Evolutionary conservation across 2,329 filamentous ascomycete species (phyloP).

Genomic region (Colletotrichum tabaci): DNA sequence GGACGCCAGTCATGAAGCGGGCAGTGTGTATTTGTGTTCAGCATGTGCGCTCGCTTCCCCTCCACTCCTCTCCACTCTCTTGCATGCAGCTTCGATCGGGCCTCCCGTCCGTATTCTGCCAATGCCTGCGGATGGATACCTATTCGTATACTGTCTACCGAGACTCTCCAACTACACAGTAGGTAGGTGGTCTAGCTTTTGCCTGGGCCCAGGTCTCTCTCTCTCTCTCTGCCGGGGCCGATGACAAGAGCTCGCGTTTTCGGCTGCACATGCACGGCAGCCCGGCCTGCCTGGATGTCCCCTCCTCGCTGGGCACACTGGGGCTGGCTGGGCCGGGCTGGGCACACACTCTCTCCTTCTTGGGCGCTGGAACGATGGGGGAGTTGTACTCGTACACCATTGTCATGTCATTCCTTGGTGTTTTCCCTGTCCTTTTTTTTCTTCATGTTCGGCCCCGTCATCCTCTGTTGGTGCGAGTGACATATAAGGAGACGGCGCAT

Average conservation of each 20-base stretch:
- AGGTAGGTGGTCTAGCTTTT: not conserved
- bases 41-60: slow-evolving; percentile 11
- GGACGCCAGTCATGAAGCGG: not conserved
- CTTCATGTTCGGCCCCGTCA: not conserved
- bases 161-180: no score
- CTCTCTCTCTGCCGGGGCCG: not conserved
- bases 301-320: slow-evolving; percentile 30
- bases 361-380: not conserved
- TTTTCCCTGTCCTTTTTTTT: not conserved
- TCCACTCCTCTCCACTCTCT: slow-evolving; percentile 12
- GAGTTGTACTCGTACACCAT: no score
- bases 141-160: no score
- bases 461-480: no score
- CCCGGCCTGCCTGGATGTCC: slow-evolving; percentile 34
- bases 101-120: slow-evolving; percentile 1
- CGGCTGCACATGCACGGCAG: slow-evolving; percentile 18
- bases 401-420: slow-evolving; percentile 9
- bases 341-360: no score
- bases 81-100: slow-evolving; percentile 29
- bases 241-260: not conserved
- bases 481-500: no score
- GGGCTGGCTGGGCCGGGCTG: slow-evolving; percentile 1
- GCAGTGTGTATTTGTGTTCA: slow-evolving; percentile 14
- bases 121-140: no score
- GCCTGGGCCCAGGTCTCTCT: not conserved